Percentiles rank a stretch among this genome's conserved stretches.
These are phyloP conservation scores for Inonotus hispidus DNA, from an alignment of 1,284 basidiomycete genomes.

Conservation along the genomic window DNA sequence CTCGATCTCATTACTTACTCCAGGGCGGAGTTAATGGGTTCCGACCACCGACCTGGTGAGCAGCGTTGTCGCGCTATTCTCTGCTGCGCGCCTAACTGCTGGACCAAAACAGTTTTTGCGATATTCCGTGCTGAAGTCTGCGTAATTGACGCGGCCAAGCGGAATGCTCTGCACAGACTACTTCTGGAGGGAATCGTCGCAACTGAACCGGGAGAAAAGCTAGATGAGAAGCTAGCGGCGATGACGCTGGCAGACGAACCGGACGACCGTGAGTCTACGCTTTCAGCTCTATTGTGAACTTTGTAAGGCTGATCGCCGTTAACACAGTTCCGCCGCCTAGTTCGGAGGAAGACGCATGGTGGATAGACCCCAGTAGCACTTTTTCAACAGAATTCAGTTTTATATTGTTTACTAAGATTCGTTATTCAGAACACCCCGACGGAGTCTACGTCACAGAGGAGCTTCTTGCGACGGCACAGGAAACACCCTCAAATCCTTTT, in stretches of 20 bases:
- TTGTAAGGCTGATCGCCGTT: not conserved
- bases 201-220: conserved; percentile 55
- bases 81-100: not conserved
- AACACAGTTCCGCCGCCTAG: conserved; percentile 70
- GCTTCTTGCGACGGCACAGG: conserved; percentile 31
- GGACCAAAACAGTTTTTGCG: conserved; percentile 64
- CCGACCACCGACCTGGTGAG: conserved; percentile 90
- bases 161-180: conserved; percentile 63
- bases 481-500: conserved; percentile 55
- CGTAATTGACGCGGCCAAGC: conserved; percentile 74
- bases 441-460: conserved; percentile 55
- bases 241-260: conserved; percentile 32
- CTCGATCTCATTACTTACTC: conserved; percentile 65
- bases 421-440: conserved; percentile 48
- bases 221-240: conserved; percentile 66
- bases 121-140: conserved; percentile 75
- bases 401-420: conserved; percentile 7
- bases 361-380: conserved; percentile 59
- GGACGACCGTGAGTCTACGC: conserved; percentile 37
- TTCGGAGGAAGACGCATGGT: conserved; percentile 70
- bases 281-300: conserved; percentile 5
- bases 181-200: conserved; percentile 58
- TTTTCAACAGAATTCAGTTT: not conserved
- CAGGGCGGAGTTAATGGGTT: conserved; percentile 78
- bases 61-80: conserved; percentile 2